Base-by-base conservation (phyloP, 2,329 filamentous ascomycete species). In the Diaporthe sp. region DNA sequence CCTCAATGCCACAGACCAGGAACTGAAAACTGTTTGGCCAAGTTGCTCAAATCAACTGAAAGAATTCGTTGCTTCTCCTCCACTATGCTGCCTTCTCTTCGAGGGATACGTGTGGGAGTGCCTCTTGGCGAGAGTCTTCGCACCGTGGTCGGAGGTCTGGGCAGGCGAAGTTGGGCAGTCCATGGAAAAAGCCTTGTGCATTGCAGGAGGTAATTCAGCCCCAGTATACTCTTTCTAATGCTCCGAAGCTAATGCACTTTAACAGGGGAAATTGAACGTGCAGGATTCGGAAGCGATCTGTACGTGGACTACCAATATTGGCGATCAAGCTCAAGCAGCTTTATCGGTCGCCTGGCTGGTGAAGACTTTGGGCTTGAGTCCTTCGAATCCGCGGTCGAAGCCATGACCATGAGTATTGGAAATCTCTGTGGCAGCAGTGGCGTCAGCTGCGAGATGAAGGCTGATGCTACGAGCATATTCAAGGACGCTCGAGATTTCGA, bases 271-370 rank as follows among this genome's bases (percentile, higher is more conserved):
- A 15, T 22, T 9, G 2, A 9, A 19, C 0, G 58, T 13, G 4
- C 44, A 51, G 4, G n/a, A n/a, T 42, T 56, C 37, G 32, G 30
- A 3, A n/a, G 12, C 27, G 39, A 58, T 22, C 30, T 69, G 12
- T 35, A 75, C 0, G 39, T 53, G 0, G 61, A 73, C 22, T 71
- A 66, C 22, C 76, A 78, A 13, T 44, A 75, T 15, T 76, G 69
- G 75, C 74, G 75, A 13, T 59, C 75, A 2, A 74, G 56, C 25
- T 76, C 73, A 0, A 61, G 59, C 12, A 59, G 76, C 27, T 35
- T 79, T 42, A 37, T 75, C 13, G 25, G 22, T 25, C 61, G 15
- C 25, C 22, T 72, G 12, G 22, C 5, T 22, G 27, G 44, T 3
- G 59, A 9, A 1, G 15, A 35, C 8, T 58, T 55, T 2, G 50